Base-by-base conservation (phyloP, 2,329 filamentous ascomycete genomes). In the Zymoseptoria pseudotritici region DNA sequence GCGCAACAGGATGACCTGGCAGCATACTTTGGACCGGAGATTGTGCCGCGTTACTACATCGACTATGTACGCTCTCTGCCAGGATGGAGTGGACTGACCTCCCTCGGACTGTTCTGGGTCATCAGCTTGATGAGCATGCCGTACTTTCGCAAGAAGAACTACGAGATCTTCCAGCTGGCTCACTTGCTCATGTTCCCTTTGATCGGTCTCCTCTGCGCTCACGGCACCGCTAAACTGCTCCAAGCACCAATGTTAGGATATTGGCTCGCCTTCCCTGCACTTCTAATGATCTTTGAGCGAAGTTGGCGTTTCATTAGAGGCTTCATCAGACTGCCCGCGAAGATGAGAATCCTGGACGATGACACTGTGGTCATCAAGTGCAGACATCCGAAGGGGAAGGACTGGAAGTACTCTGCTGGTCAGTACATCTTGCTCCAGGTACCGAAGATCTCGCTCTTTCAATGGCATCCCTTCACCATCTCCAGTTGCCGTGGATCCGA, bases 391-490 rank as follows among this genome's bases (percentile, higher is more conserved):
- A 75, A 74, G 24, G 75, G 77, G 56, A 72, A 78, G 1, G 71
- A 80, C 2, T 83, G 80, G 80, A 75, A 74, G 49, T 84, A 83
- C 66, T 76, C 78, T 57, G 81, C 82, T n/a, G 82, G 82, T 0
- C 81, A 84, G 66, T 83, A 84, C 59, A 76, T 85, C 13, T 79
- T 85, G 53, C 72, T 84, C 0, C 82, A 84, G 63, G 79, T 84
- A 0, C 82, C 82, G 0, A 62, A 73, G 29, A 69, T 84, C 21
- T 82, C 80, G 46, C 71, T 75, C 55, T 84, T 81, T 59, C 81
- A 84, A 64, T 85, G 82, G 82, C 82, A 85, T 58, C 82, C 82
- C 0, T 85, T 85, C 63, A 84, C 82, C 0, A 79, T 85, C 0
- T 84, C 82, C 0, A 78, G 79, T 2, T 84, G 82, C 63, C 75